Percentiles rank a stretch among this genome's conserved stretches.
These are phyloP conservation scores for Rhizopus arrhizus DNA, from an alignment of 371 early-diverging fungal genomes.

Conservation along the genomic window DNA sequence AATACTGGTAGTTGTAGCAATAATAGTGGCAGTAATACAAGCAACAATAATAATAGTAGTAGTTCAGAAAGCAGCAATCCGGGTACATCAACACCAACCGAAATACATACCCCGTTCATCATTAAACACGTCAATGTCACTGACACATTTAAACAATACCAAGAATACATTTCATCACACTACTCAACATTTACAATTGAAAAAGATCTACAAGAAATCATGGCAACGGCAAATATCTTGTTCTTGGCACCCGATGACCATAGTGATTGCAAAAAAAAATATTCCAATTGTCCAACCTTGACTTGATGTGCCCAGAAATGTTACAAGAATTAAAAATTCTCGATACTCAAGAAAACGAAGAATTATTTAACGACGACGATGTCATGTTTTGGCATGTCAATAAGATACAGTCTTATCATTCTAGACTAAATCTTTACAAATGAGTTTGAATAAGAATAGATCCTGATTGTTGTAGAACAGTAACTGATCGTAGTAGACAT, in stretches of 20 bases:
- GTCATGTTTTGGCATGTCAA: no score
- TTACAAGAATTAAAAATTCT: conserved; percentile 19
- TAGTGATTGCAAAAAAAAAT: conserved; percentile 13
- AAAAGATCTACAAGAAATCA: conserved; percentile 14
- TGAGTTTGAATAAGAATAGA: no score
- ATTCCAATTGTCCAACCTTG: conserved; percentile 13
- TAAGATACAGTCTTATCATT: no score
- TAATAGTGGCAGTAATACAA: no score
- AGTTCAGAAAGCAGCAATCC: conserved; percentile 10
- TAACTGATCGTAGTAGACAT: no score
- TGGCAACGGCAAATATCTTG: conserved; percentile 10
- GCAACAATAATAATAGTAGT: no score
- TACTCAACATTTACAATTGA: conserved; percentile 13
- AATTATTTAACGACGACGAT: conserved; percentile 17
- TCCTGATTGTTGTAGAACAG: no score
- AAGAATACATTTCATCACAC: conserved; percentile 13
- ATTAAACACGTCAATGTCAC: conserved; percentile 10
- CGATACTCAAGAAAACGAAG: conserved; percentile 16
- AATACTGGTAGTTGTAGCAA: no score
- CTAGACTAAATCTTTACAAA: no score
- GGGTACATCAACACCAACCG: conserved; percentile 13
- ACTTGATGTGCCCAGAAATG: conserved; percentile 12
- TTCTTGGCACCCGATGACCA: conserved; percentile 13
- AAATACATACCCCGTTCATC: conserved; percentile 14
- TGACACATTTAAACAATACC: conserved; percentile 14